Evolutionary conservation across 2,329 filamentous ascomycete species (phyloP), one percentile per base, ranked within the genome.

Genomic region (Ophiocordyceps camponoti-rufipedis): DNA sequence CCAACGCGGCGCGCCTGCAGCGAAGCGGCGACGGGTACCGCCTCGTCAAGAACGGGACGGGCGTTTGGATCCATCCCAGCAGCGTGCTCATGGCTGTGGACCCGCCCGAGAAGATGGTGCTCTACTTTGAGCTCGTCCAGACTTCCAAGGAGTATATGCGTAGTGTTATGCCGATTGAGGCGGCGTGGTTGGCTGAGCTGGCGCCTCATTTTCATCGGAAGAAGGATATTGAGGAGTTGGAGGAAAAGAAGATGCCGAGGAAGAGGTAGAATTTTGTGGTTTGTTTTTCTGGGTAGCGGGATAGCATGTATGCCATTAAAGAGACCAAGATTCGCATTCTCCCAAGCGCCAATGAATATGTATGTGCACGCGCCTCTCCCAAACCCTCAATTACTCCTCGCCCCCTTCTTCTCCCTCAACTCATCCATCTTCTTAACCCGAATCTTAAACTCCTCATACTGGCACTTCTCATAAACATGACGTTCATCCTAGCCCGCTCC

Each of bases 401-500:
- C 80, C 48, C 69, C 78, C 75, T 93, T 94, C 49, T 84, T 79
- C 54, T 78, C 88, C 61, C 87, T 77, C 60, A 98, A 68, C 71
- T 98, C 88, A 58, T 96, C 80, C 91, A 98, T 98, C 80, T 94
- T 96, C 60, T 83, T 85, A 52, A 98, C 91, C 48, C 91, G 80
- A 75, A 89, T 86, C 79, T 94, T 94, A 74, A 98, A 98, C 64
- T 96, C 91, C 52, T 84, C 84, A 67, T 98, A 98, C 61, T 98
- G 91, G 77, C 91, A 98, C 66, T 96, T 96, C 64, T 98, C 91
- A 73, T 98, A 98, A 59, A 80, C 82, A 69, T 98, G 91, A 71
- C 91, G 75, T 73, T 98, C 91, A 64, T 87, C 80, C 91, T 96
- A 60, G 19, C 6, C 10, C 41, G 9, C 2, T 7, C 19, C 18